Base-by-base conservation (phyloP, 495 filamentous ascomycete genomes). In the Apiosordaria backusii region DNA sequence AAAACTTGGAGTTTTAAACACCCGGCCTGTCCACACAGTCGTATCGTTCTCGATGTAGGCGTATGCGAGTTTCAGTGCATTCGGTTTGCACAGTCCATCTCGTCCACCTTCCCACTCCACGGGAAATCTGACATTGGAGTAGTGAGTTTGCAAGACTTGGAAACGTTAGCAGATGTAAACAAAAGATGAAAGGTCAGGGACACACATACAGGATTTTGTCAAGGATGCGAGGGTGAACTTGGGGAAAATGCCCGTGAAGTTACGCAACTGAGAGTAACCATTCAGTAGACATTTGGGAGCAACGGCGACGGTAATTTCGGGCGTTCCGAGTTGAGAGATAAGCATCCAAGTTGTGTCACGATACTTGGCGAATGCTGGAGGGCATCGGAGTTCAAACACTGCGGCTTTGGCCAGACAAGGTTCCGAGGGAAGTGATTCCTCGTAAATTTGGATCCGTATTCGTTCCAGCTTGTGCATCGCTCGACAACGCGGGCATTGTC, bases 311-410 rank as follows among this genome's bases (percentile, higher is more conserved):
- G 40, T 24, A 0, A 58, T 54, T 18, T 54, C 65, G 16, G 68
- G 66, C 26, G 69, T 64, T 16, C 70, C 75, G 2, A 79, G 58
- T 3, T 19, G 35, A 0, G 60, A 66, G 2, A 77, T 16, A n/a
- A 83, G 70, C 23, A 63, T 68, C 79, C 78, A 83, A 13, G 81
- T 84, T 1, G 74, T 72, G 64, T 85, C 76, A 4, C 84, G 76
- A 65, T 84, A 86, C 0, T 68, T 71, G 21, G 75, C 68, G 9
- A 84, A 72, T 7, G 65, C 70, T 7, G 64, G 21, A 4, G 80
- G 81, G 57, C 75, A 75, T 4, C 60, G 61, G 1, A 86, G 70
- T 63, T 86, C 83, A 40, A 85, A 85, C 3, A 83, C 29, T 3
- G 78, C 66, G 1, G 67, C 67, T 55, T 76, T 75, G 0, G 70